Conservation (phyloP, 768 basidiomycete genomes). For the Cyathus striatus region DNA sequence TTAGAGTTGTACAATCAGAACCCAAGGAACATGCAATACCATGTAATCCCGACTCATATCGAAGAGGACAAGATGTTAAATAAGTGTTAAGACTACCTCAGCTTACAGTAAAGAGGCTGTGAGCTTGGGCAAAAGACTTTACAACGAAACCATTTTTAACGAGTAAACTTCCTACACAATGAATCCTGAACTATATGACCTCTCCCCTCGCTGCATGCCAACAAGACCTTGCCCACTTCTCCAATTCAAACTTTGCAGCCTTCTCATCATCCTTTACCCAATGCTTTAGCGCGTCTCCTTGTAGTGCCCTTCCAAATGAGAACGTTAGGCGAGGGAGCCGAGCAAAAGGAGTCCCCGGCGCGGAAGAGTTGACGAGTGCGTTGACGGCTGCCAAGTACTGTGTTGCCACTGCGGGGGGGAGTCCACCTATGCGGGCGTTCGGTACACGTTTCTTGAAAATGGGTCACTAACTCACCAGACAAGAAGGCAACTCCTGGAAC, state of each 20-base stretch:
- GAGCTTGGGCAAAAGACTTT: too few species aligned
- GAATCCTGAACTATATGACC: too few species aligned
- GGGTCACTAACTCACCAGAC: constrained; percentile 28
- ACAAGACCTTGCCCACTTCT: constrained; percentile 37
- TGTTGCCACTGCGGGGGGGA: constrained; percentile 33
- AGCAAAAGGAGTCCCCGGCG: constrained; percentile 26
- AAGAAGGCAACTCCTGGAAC: constrained; percentile 47
- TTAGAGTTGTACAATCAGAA: neutral
- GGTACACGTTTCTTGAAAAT: neutral
- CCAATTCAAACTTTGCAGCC: constrained; percentile 31
- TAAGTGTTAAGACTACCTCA: too few species aligned
- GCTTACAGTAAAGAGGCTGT: too few species aligned
- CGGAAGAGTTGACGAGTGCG: constrained; percentile 25
- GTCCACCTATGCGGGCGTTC: constrained; percentile 29
- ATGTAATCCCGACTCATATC: too few species aligned
- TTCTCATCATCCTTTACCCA: constrained; percentile 42
- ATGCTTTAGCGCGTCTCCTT: constrained; percentile 41
- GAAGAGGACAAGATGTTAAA: too few species aligned
- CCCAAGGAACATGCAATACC: neutral
- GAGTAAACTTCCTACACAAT: too few species aligned
- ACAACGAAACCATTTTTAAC: too few species aligned
- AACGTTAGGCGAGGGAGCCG: constrained; percentile 41
- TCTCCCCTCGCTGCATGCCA: constrained; percentile 34
- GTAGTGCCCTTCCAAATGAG: constrained; percentile 45
- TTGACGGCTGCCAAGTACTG: constrained; percentile 38